Conservation (phyloP, 1,284 basidiomycete genomes). For the Puccinia coronata region DNA sequence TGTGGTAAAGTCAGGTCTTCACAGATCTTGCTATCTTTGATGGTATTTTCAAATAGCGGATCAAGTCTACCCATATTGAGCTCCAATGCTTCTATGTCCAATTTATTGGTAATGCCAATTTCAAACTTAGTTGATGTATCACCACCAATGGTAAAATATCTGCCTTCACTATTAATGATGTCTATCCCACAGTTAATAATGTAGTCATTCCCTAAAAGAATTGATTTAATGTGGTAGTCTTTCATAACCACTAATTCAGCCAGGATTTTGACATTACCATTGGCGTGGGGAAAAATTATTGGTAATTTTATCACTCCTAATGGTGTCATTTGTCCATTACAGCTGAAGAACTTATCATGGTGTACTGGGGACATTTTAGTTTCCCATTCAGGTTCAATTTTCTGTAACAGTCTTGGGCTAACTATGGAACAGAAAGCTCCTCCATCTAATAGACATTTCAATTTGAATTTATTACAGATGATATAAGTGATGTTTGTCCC, state of each 20-base stretch:
- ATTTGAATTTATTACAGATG: not conserved
- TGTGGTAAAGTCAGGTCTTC: not conserved
- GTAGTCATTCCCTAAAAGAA: not conserved
- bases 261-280: not conserved
- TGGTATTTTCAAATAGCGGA: not conserved
- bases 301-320: not conserved
- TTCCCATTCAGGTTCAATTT: not conserved
- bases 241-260: slow-evolving; percentile 6
- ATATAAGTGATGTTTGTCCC: not conserved
- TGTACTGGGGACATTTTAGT: not conserved
- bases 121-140: not conserved
- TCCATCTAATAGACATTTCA: slow-evolving; percentile 16
- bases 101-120: not conserved
- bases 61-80: not conserved
- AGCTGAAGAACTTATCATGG: not conserved
- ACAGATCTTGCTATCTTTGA: not conserved
- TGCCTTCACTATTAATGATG: not conserved
- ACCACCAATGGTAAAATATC: not conserved
- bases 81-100: not conserved
- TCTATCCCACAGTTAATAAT: slow-evolving; percentile 1
- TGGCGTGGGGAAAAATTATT: not conserved
- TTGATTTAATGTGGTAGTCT: not conserved
- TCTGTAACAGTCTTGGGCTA: not conserved
- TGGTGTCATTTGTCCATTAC: not conserved
- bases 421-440: slow-evolving; percentile 8